Evolutionary conservation across 257 asterid genomes (phyloP), one percentile per base, ranked within the genome.

Genomic region (Ilex aquifolium): DNA sequence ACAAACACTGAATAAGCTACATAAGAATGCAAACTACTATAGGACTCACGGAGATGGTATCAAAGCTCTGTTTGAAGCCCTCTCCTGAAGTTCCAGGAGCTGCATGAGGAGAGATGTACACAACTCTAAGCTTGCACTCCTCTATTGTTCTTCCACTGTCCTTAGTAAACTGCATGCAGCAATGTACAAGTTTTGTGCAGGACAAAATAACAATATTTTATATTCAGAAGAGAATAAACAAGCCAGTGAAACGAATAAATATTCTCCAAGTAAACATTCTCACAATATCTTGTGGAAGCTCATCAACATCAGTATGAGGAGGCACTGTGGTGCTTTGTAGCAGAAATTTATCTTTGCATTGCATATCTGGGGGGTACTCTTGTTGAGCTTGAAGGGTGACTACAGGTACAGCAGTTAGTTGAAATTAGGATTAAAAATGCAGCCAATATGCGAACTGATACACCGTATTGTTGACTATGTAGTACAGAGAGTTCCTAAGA

Each of bases 381-480:
- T 76, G 66, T 69, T 80, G 95, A 69, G 90, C 92, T 83, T 90
- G 97, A 65, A 83, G 90, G 68, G 95, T 87, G 52, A 90, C 97
- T 90, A 66, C 44, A 74, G 36, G 63, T n/a, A 60, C 10, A 17
- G 57, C 27, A 53, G 42, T 36, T 0, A 36, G 42, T 36, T 36
- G 42, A 36, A 36, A 36, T 36, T 36, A 36, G 1, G 5, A 36
- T 8, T 36, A 36, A 36, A 36, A 4, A 36, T 36, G 42, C 1
- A 21, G 42, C 42, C 42, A 36, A 8, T 36, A 36, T 36, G 42
- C 42, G 1, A 36, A 36, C 42, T 36, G 42, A 36, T 36, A 36
- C 42, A 21, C 42, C 42, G 8, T 36, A 36, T 36, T 4, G 42
- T 36, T 36, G 42, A 36, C 5, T 36, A 36, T 36, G 42, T 8